Evolutionary conservation across 1,284 basidiomycete genomes (phyloP), one percentile per base, ranked within the genome.

Genomic region (Irpex lacteus): DNA sequence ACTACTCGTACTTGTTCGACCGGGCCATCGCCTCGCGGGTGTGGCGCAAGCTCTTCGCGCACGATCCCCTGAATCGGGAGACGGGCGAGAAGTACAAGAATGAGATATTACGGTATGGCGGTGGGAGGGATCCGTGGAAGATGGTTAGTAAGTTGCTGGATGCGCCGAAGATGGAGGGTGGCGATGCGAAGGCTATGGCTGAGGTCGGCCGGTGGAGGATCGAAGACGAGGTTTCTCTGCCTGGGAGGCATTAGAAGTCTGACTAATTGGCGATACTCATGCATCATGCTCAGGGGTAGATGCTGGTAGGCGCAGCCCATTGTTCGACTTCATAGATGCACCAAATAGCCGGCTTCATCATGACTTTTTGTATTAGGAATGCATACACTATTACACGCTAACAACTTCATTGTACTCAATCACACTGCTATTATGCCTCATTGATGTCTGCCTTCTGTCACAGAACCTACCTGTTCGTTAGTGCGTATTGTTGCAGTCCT

Each of bases 1-100:
- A 99, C 77, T 99, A 99, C 73, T 96, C 95, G 13, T 99, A 99
- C 75, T 82, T 98, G 5, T 95, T 99, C 69, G 98, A 98, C 71
- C 87, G 96, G 3, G 95, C 95, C 2, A 98, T 99, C 65, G 97
- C 98, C 0, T 92, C 92, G 9, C 86, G 92, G 47, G 89, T 98
- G 0, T 99, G 95, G 92, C 77, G 81, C 9, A 82, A 88, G 18
- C 80, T 98, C 0, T 98, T 99, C 71, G 78, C 79, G 1, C 66
- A 68, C 1, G 80, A 89, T 54, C 91, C 92, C 0, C 75, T 95
- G 18, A 82, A 82, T 65, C 78, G 88, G 36, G 83, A 80, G 64
- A 81, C 80, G 56, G 92, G 97, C 0, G 94, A 98, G 71, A 84
- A 80, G 74, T 93, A 92, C 72, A 97, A 95, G 72, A 72, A 75